Evolutionary conservation across 1,284 basidiomycete genomes (phyloP).

Genomic region (Puccinia polysora): DNA sequence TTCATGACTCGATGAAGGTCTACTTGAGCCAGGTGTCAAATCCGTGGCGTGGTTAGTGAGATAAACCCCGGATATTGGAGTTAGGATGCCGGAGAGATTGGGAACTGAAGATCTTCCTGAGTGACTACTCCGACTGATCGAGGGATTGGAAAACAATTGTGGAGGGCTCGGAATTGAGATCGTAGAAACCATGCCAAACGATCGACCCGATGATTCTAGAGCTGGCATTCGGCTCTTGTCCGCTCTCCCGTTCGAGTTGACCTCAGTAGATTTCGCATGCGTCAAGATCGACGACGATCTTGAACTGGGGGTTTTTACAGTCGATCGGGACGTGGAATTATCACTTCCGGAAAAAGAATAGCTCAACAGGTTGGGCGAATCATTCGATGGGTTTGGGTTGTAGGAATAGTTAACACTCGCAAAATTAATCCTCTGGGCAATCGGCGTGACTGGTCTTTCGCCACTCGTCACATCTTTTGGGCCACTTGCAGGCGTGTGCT

Average conservation of each 20-base stretch:
- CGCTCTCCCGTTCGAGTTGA: neutral
- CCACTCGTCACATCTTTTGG: neutral
- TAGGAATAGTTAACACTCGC: too few species aligned
- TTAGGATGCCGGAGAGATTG: neutral
- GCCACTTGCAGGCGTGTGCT: conserved; percentile 16
- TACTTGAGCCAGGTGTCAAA: neutral
- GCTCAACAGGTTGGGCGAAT: neutral
- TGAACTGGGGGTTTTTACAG: neutral
- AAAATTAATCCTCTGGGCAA: too few species aligned
- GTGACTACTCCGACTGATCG: neutral
- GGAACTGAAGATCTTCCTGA: neutral
- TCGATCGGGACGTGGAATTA: neutral
- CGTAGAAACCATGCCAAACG: neutral
- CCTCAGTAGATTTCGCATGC: neutral
- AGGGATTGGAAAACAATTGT: conserved; percentile 18
- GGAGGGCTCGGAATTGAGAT: conserved; percentile 30
- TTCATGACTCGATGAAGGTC: neutral
- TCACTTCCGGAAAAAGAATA: neutral
- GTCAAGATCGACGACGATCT: neutral
- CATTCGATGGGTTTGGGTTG: too few species aligned
- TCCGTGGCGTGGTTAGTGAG: neutral
- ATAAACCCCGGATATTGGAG: conserved; percentile 2
- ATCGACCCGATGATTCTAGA: neutral
- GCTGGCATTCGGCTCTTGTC: neutral
- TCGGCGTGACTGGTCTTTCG: neutral